A percentile compares a stretch with the other conserved stretches of the same genome.
These are phyloP conservation scores for Trichosporon sp. DNA, from an alignment of 1,284 basidiomycete species.

Conservation along the genomic window DNA sequence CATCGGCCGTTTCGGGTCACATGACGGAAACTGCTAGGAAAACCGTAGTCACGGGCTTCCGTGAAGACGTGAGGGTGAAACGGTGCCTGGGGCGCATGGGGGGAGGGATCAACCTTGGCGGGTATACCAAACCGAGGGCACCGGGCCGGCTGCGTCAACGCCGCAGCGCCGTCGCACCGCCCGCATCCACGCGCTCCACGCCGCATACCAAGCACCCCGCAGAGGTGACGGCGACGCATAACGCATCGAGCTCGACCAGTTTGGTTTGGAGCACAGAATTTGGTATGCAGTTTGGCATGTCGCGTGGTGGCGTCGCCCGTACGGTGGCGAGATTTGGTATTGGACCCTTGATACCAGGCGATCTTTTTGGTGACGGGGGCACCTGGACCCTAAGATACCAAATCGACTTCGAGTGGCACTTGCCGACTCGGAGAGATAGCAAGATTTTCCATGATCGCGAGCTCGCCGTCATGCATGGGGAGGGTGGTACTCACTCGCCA, in stretches of 20 bases:
- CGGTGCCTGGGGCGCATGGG: background rate
- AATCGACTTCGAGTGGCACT: background rate
- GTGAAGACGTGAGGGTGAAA: background rate
- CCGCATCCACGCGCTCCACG: background rate
- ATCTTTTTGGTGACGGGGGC: slow-evolving; percentile 2
- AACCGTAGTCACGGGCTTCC: background rate
- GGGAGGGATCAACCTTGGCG: background rate
- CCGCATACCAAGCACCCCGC: background rate
- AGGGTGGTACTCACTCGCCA: slow-evolving; percentile 31
- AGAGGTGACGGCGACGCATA: background rate
- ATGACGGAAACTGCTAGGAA: background rate
- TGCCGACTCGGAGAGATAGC: slow-evolving; percentile 5
- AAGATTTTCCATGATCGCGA: slow-evolving; percentile 2
- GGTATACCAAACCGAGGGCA: background rate
- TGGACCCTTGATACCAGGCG: slow-evolving; percentile 1
- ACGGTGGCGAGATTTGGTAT: slow-evolving; percentile 2
- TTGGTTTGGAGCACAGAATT: background rate
- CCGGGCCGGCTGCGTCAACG: background rate
- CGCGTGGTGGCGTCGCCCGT: background rate
- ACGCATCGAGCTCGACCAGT: background rate
- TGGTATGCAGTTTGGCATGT: slow-evolving; percentile 3
- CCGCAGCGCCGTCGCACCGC: background rate
- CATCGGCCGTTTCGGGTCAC: slow-evolving; percentile 4
- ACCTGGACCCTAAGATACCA: slow-evolving; percentile 1
- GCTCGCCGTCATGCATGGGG: background rate